A percentile compares a stretch with the other conserved stretches of the same genome.
phyloP scores from a whole-genome alignment of 148 eudicot species.

The Vaccinium vitisidaea region DNA sequence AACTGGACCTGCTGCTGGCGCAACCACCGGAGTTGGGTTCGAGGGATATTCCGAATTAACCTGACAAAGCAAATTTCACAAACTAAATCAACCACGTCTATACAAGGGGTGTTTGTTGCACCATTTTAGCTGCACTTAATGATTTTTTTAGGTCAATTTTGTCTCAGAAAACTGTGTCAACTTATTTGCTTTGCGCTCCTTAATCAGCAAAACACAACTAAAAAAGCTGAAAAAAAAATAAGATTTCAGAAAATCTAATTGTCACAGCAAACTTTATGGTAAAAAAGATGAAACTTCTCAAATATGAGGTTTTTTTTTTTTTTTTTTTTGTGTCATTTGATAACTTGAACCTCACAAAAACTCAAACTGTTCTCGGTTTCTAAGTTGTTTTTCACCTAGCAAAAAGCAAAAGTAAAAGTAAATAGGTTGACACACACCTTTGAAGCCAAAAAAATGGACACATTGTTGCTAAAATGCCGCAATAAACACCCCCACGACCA shows the following conservation, averaged over 20 bases:
- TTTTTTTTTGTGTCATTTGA: no score
- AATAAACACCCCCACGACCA: background rate
- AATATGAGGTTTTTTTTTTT: background rate
- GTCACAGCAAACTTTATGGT: background rate
- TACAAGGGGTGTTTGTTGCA: background rate
- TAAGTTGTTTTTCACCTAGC: background rate
- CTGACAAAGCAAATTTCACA: slow-evolving; percentile 26
- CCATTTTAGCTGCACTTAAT: background rate
- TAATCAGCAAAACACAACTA: background rate
- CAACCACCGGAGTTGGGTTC: slow-evolving; percentile 10
- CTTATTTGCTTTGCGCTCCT: background rate
- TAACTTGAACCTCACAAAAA: background rate
- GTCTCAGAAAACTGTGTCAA: background rate
- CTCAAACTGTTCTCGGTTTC: background rate
- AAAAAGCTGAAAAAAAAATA: background rate
- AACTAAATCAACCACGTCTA: slow-evolving; percentile 3
- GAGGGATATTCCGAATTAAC: slow-evolving; percentile 21
- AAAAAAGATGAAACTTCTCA: background rate
- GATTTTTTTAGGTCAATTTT: background rate
- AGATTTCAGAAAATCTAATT: background rate
- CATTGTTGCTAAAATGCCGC: background rate
- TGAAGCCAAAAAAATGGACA: background rate
- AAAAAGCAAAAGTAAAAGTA: background rate
- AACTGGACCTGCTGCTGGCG: slow-evolving; percentile 11
- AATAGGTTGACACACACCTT: background rate